Evolutionary conservation across 306 rosid species (phyloP), one percentile per base, ranked within the genome.

Genomic region (Acacia melanoxylon): DNA sequence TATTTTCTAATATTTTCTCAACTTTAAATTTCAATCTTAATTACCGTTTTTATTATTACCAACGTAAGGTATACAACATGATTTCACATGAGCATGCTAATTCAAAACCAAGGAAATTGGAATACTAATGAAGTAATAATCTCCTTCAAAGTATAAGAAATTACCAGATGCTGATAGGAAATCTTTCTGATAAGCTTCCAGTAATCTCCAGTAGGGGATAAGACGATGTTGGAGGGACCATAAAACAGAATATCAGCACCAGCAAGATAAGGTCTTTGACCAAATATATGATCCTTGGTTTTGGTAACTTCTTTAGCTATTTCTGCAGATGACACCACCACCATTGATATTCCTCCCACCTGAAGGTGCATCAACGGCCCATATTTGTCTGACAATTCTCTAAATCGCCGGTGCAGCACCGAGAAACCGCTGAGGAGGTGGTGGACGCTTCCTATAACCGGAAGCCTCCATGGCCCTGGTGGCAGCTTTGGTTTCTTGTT

Each of bases 321-420:
- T 72, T 83, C 75, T 12, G 84, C 78, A 14, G 91, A 86, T 25
- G 89, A 86, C 12, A 86, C 51, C 49, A 83, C 58, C 4, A 80
- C 8, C 45, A 19, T 37, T 41, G 83, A 77, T 5, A 52, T 4
- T n/a, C 73, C 83, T 9, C 85, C 88, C 1, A 85, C 19, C 37
- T 80, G 54, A 0, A 80, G 54, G 19, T 62, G 66, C 83, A 62
- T 80, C 41, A 80, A 54, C 25, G 76, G 81, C 2, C 88, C 90
- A 58, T 81, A 9, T 22, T 67, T 82, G 33, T 42, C 49, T 1
- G 79, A 27, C 20, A 80, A 10, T 1, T 72, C 78, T 73, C 74
- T 73, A 3, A 33, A 3, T 3, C 74, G 51, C 17, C 56, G 79
- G 11, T 73, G 74, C 16, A 29, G 68, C 15, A 73, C 44, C 13